Percentiles rank a stretch among this genome's conserved stretches.
Conservation (phyloP, 176 grass and related monocot genomes). For the Elaeis guineensis region DNA sequence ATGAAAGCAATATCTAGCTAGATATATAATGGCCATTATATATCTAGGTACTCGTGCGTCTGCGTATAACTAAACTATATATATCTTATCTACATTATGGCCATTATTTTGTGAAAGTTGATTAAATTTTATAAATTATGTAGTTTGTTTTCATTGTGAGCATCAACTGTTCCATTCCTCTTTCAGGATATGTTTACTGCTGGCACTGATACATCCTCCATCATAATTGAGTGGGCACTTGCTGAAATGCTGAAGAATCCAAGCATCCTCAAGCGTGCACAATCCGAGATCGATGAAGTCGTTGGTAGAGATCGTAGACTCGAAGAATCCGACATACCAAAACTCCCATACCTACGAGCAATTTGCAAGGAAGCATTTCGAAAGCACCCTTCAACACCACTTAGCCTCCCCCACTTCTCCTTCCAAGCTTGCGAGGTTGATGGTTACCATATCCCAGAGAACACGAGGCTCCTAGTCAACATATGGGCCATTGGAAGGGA, state of each 20-base stretch:
- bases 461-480: conserved; percentile 20
- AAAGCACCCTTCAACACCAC: conserved; percentile 28
- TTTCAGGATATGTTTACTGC: conserved; percentile 29
- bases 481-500: conserved; percentile 32
- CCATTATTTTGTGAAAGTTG: too few species aligned
- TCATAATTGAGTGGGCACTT: conserved; percentile 26
- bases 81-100: too few species aligned
- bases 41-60: too few species aligned
- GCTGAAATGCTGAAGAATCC: conserved; percentile 28
- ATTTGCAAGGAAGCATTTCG: conserved; percentile 35
- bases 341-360: conserved; percentile 24
- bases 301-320: conserved; percentile 16
- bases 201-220: conserved; percentile 26
- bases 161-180: background rate
- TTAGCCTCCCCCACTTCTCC: conserved; percentile 13
- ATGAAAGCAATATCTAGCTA: too few species aligned
- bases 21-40: too few species aligned
- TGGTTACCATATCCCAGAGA: conserved; percentile 17
- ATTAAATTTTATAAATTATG: too few species aligned
- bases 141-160: too few species aligned
- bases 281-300: conserved; percentile 19
- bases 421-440: conserved; percentile 16
- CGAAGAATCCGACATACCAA: conserved; percentile 17
- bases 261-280: conserved; percentile 13
- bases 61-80: too few species aligned